Base-by-base conservation (phyloP, 2,329 filamentous ascomycete genomes). In the Venturia oleaginea region DNA sequence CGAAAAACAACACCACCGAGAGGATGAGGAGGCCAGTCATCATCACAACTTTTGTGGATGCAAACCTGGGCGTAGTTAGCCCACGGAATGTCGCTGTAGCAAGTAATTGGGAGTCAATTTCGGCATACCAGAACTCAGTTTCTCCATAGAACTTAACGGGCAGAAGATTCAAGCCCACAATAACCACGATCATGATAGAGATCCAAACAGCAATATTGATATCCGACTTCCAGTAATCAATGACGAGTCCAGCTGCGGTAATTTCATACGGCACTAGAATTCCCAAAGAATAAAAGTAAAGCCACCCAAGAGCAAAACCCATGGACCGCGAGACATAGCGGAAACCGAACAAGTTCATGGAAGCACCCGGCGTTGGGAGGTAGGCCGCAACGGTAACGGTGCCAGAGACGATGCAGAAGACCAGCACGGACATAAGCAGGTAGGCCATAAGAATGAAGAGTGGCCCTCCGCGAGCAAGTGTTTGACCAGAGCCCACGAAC, bases 191-290 rank as follows among this genome's bases (percentile, higher is more conserved):
- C 70, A 80, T 79, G 30, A 81, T 81, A 46, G 90, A 82, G 64
- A 95, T 92, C 77, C 86, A 94, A 15, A 93, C 88, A 62, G 89
- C 90, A 0, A 90, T 86, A 70, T 92, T 92, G 64, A 93, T 80
- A 55, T 76, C 78, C 0, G 75, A 69, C 5, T 71, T 68, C 75
- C 91, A 95, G 70, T 86, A 92, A 69, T 88, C 84, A 65, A 95
- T 88, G 65, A 93, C 88, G 43, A 95, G 76, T 4, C 89, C 84
- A n/a, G 83, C 85, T 38, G 91, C 91, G 0, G 90, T 94, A 42
- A 94, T 79, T 73, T 95, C 90, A 71, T 94, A 94, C 0, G 91
- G 90, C 0, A 89, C 91, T 60, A 90, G 83, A 70, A 95, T 92
- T 72, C 93, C 90, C 19, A 77, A 68, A 0, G 72, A 74, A 76